Conservation (phyloP, 2,329 filamentous ascomycete genomes). For the Paraphoma chrysanthemicola region DNA sequence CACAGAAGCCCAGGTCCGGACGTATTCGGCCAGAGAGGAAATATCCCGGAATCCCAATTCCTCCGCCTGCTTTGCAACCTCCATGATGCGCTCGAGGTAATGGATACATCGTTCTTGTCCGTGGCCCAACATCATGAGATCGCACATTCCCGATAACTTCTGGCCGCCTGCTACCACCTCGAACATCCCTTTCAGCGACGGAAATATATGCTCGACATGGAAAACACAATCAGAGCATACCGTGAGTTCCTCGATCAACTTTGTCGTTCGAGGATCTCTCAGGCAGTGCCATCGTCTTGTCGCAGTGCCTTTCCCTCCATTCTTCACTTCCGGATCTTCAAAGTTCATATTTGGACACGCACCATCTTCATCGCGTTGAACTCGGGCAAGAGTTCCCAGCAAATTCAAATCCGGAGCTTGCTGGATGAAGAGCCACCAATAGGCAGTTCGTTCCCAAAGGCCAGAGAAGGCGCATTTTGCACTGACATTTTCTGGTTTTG, state of each 20-base stretch:
- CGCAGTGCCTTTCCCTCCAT: conserved; percentile 15
- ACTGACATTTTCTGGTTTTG: conserved; percentile 13
- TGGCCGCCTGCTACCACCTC: conserved; percentile 10
- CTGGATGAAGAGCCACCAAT: background rate
- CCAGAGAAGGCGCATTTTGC: conserved; percentile 21
- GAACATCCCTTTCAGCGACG: conserved; percentile 20
- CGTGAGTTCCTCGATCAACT: conserved; percentile 23
- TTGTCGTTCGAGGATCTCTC: conserved; percentile 13
- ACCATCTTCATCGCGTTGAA: conserved; percentile 21
- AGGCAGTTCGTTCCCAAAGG: conserved; percentile 14
- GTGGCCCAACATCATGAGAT: conserved; percentile 16
- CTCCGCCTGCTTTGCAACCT: conserved; percentile 6
- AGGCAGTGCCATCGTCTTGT: conserved; percentile 27
- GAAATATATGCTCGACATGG: conserved; percentile 19
- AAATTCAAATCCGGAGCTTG: conserved; percentile 16
- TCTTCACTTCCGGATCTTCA: conserved; percentile 15
- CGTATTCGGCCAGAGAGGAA: conserved; percentile 8
- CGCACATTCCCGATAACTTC: conserved; percentile 24
- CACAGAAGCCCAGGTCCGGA: conserved; percentile 16
- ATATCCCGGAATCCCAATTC: conserved; percentile 8
- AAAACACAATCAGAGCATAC: background rate
- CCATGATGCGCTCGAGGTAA: conserved; percentile 16
- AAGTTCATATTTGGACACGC: conserved; percentile 24
- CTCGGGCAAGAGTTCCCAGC: conserved; percentile 12
- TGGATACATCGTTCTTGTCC: conserved; percentile 10